Conservation (phyloP, 2,329 filamentous ascomycete species). For the Cladosporium sp. region DNA sequence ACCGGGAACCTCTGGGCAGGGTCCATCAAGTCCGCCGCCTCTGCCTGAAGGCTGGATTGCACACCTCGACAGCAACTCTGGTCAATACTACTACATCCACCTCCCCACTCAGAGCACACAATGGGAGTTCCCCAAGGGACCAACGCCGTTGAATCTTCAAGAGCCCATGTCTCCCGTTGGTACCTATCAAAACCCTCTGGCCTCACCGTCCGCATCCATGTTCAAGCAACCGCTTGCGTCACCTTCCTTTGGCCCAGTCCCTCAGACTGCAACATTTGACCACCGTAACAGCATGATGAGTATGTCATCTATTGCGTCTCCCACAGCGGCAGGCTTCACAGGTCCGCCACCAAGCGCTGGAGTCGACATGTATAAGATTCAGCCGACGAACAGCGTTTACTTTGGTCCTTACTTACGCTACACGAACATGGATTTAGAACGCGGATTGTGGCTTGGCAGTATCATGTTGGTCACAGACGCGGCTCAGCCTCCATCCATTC, state of each 20-base stretch:
- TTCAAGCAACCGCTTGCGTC: conserved; percentile 71
- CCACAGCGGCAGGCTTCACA: conserved; percentile 77
- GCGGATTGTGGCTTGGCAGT: conserved; percentile 86
- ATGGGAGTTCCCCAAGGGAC: conserved; percentile 98
- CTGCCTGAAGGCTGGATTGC: conserved; percentile 98
- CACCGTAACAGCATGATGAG: conserved; percentile 78
- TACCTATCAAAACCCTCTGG: conserved; percentile 46
- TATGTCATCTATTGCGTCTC: conserved; percentile 70
- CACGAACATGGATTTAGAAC: conserved; percentile 94
- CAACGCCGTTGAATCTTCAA: conserved; percentile 83
- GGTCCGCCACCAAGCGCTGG: conserved; percentile 87
- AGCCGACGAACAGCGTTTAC: conserved; percentile 93
- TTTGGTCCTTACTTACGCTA: conserved; percentile 96
- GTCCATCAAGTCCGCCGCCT: conserved; percentile 83
- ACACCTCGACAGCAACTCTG: conserved; percentile 90
- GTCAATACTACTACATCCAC: conserved; percentile 99
- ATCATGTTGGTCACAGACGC: conserved; percentile 91
- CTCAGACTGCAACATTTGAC: conserved; percentile 74
- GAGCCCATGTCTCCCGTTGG: conserved; percentile 80
- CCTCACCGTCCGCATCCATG: conserved; percentile 48
- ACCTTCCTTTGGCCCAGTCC: conserved; percentile 69
- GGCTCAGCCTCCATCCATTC: conserved; percentile 90
- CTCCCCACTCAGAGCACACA: conserved; percentile 92
- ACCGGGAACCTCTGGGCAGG: conserved; percentile 47
- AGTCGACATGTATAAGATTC: conserved; percentile 90